Evolutionary conservation across 148 eudicot genomes (phyloP), one percentile per base, ranked within the genome.

Genomic region (Mesembryanthemum crystallinum): DNA sequence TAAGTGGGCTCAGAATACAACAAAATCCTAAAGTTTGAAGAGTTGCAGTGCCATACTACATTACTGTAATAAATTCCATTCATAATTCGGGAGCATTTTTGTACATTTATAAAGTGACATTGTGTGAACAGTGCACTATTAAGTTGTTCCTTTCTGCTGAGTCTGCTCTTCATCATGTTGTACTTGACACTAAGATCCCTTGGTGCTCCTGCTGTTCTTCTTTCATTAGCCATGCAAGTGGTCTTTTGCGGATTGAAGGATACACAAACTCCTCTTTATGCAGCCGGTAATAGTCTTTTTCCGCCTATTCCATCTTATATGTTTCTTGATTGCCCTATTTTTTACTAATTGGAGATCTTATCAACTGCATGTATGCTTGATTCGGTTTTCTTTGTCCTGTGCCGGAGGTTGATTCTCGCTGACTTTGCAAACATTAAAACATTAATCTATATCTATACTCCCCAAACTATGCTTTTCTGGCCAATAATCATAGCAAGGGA

Each of bases 181-280:
- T 95, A 95, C 74, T 83, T 95, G 79, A 89, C 82, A 29, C 51
- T 95, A 28, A 87, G 98, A 60, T 83, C 98, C n/a, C 82, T 95
- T 2, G 98, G 98, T 52, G 93, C 98, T 54, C 97, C 98, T 0
- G 98, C 98, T 30, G 96, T 95, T 76, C 92, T 92, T 73, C 91
- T 95, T 66, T 95, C 98, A 49, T 62, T 95, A 67, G 97, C 98
- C 60, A 94, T 92, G 96, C 98, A 94, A 90, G 98, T 97, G 4
- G 83, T 94, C 47, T 94, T 94, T 81, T 87, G 97, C 59, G 98
- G 98, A 55, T 87, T 94, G 52, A 94, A 92, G 82, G 97, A 94
- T 79, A 94, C 98, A 21, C 90, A 65, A 88, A 94, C 98, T 76
- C 98, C 98, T 63, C 82, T 94, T 33, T 94, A 90, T 76, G 98